Conservation (phyloP, 1,284 basidiomycete species). For the Cronartium ribicola region DNA sequence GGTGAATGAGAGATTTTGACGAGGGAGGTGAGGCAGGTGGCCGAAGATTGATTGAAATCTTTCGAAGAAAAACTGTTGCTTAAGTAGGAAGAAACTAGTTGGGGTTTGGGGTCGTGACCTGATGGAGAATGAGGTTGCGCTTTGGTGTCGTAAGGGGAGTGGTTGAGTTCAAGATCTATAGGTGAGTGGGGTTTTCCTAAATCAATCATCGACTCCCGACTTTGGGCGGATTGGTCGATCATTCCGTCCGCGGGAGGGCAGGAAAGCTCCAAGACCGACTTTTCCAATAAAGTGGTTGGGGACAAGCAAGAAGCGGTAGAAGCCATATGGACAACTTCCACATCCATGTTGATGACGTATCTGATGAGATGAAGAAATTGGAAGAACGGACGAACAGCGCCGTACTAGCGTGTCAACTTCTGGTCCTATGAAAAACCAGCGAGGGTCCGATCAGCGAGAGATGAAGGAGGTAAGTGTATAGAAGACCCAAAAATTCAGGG, state of each 20-base stretch:
- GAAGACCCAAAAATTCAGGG: too few relatives aligned
- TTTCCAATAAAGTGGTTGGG: background rate
- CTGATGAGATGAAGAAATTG: too few relatives aligned
- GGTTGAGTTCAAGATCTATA: background rate
- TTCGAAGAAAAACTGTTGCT: background rate
- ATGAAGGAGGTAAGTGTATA: too few relatives aligned
- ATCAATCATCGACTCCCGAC: background rate
- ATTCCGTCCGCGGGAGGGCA: background rate
- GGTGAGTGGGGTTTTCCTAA: conserved; percentile 2
- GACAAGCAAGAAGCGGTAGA: background rate
- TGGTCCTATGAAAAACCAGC: too few relatives aligned
- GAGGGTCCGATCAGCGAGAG: too few relatives aligned
- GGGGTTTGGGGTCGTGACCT: background rate
- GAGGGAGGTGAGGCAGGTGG: background rate
- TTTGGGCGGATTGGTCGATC: background rate
- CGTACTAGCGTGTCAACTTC: too few relatives aligned
- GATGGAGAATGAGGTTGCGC: background rate
- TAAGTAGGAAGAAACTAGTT: background rate
- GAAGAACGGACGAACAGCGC: too few relatives aligned
- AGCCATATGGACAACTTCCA: background rate
- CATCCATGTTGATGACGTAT: too few relatives aligned
- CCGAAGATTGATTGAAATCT: background rate
- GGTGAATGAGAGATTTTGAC: background rate
- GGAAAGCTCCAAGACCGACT: background rate
- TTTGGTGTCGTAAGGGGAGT: too few relatives aligned